phyloP scores from a whole-genome alignment of 768 basidiomycete species.

The Tephrocybe sp. region DNA sequence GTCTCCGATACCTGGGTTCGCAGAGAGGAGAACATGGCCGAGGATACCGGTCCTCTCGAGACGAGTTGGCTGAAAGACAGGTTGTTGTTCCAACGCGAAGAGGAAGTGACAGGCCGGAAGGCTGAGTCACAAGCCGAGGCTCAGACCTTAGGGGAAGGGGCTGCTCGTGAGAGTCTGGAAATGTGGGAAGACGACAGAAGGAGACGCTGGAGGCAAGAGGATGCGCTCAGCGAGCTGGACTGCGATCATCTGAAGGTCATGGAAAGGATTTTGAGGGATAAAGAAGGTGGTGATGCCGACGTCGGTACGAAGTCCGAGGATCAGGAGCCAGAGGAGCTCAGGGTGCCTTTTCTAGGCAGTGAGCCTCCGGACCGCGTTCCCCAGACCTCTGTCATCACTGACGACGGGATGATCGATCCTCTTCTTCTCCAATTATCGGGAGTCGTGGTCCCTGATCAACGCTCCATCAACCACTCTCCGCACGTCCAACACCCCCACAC shows the following conservation, averaged over 20 bases:
- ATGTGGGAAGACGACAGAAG: slow-evolving; percentile 22
- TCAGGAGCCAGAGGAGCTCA: slow-evolving; percentile 8
- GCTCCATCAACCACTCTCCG: neutral
- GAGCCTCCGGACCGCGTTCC: slow-evolving; percentile 9
- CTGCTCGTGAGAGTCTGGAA: slow-evolving; percentile 12
- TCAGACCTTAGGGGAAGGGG: neutral
- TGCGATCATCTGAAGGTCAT: slow-evolving; percentile 25
- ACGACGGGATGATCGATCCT: slow-evolving; percentile 17
- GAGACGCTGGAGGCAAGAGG: slow-evolving; percentile 24
- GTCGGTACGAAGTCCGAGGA: slow-evolving; percentile 16
- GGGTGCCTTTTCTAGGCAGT: neutral
- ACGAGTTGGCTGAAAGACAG: slow-evolving; percentile 23
- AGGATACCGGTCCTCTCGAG: slow-evolving; percentile 26
- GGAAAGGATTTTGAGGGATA: slow-evolving; percentile 24
- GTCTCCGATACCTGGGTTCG: slow-evolving; percentile 50
- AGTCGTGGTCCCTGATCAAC: slow-evolving; percentile 9
- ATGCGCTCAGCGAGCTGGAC: slow-evolving; percentile 18
- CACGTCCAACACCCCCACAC: slow-evolving; percentile 2
- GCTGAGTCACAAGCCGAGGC: slow-evolving; percentile 3
- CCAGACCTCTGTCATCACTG: slow-evolving; percentile 8
- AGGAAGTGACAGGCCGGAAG: slow-evolving; percentile 14
- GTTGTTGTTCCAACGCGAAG: slow-evolving; percentile 18
- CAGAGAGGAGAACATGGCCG: slow-evolving; percentile 47
- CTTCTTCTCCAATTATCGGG: slow-evolving; percentile 3
- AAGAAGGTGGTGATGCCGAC: slow-evolving; percentile 8